A percentile compares a stretch with the other conserved stretches of the same genome.
phyloP scores from a whole-genome alignment of 2,329 filamentous ascomycete species.

The Phialocephala sp. region DNA sequence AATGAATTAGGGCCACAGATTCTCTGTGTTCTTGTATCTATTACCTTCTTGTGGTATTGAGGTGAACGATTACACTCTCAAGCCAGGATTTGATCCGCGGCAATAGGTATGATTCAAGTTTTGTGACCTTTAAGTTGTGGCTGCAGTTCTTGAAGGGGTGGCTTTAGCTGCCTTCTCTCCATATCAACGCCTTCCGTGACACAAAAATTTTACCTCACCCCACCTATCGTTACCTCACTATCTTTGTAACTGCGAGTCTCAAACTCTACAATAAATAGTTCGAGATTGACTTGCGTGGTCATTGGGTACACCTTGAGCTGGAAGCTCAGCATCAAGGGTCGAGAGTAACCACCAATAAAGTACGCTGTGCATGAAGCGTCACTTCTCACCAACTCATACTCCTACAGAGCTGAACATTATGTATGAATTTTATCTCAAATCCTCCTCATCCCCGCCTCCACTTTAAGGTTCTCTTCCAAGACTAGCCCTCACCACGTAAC shows the following conservation, averaged over 20 bases:
- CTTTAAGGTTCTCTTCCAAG: not conserved
- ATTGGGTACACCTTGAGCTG: not conserved
- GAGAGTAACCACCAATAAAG: not conserved
- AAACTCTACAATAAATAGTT: too few relatives aligned
- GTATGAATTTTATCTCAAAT: not conserved
- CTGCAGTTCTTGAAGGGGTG: too few relatives aligned
- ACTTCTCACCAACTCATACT: not conserved
- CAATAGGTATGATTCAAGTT: too few relatives aligned
- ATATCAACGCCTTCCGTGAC: too few relatives aligned
- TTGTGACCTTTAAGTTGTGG: too few relatives aligned
- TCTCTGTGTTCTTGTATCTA: slow-evolving; percentile 4
- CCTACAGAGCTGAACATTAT: not conserved
- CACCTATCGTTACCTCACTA: too few relatives aligned
- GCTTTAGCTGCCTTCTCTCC: too few relatives aligned
- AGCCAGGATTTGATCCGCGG: too few relatives aligned
- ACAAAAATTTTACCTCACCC: too few relatives aligned
- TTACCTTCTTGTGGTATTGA: not conserved
- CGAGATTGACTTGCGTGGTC: too few relatives aligned
- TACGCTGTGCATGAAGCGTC: not conserved
- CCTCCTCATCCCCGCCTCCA: not conserved
- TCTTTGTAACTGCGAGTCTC: too few relatives aligned
- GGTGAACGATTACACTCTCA: too few relatives aligned
- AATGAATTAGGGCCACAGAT: slow-evolving; percentile 8
- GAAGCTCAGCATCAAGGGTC: not conserved
- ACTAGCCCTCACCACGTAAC: not conserved